These are phyloP conservation scores for Panicum hallii DNA, from an alignment of 202 grass and related monocot genomes.

Conservation along the genomic window DNA sequence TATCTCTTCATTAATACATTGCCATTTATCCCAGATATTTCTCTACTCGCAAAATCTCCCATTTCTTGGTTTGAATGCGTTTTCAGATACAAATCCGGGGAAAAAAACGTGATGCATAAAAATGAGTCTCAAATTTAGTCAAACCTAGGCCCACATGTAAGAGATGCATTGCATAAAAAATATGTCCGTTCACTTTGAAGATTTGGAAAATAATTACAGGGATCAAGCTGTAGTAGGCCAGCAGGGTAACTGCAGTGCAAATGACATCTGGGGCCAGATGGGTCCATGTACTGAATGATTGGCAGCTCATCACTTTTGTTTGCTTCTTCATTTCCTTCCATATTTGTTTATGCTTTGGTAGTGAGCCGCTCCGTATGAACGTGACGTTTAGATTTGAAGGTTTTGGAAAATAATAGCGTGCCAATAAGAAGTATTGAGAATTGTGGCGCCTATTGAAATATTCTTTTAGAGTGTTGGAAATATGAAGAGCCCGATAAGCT, in stretches of 20 bases:
- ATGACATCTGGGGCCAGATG: constrained; percentile 1
- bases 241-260: neutral
- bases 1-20: neutral
- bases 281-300: neutral
- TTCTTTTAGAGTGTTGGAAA: neutral
- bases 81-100: constrained; percentile 10
- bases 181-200: neutral
- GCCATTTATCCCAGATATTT: neutral
- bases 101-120: neutral
- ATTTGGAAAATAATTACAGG: constrained; percentile 4
- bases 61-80: neutral
- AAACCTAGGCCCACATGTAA: neutral
- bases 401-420: neutral
- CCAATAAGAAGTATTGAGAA: neutral
- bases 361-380: neutral
- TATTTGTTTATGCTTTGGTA: neutral
- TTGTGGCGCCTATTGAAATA: neutral
- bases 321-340: neutral
- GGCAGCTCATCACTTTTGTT: neutral
- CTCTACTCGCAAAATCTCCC: no score
- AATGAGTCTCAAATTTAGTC: neutral
- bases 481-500: neutral
- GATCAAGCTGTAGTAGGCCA: neutral
- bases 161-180: neutral
- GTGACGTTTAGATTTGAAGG: neutral